Percentiles rank a stretch among this genome's conserved stretches.
phyloP scores from a whole-genome alignment of 192 early-diverging fungal genomes.

The Tieghemiomyces parasiticus region DNA sequence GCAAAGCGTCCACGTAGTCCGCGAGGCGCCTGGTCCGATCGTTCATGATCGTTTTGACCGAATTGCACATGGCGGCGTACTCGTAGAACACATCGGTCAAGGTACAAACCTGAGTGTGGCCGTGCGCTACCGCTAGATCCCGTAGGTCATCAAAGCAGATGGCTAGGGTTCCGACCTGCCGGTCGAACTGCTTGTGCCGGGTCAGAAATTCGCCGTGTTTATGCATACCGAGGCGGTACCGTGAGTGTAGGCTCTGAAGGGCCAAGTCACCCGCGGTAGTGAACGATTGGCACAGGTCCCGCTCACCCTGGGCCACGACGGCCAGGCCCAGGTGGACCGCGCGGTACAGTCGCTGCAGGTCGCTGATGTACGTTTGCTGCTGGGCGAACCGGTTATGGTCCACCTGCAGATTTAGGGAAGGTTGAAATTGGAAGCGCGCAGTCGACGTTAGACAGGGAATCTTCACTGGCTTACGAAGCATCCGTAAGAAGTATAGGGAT shows the following conservation, averaged over 20 bases:
- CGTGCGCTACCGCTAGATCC: not conserved
- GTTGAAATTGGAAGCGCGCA: too few relatives aligned
- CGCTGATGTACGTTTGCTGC: too few relatives aligned
- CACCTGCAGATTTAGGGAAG: too few relatives aligned
- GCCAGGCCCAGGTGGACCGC: not conserved
- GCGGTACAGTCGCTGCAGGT: too few relatives aligned
- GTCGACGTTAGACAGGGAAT: too few relatives aligned
- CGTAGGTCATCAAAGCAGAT: not conserved
- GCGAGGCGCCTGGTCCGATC: not conserved
- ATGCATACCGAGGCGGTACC: not conserved
- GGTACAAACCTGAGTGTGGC: not conserved
- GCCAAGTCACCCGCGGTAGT: not conserved
- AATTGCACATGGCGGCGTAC: not conserved
- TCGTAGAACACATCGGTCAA: not conserved
- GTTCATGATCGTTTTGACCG: not conserved
- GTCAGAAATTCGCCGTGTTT: not conserved
- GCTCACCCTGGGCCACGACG: not conserved
- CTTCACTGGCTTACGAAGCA: too few relatives aligned
- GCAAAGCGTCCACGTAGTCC: not conserved
- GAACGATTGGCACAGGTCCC: not conserved
- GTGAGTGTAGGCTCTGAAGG: not conserved
- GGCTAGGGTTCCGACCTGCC: not conserved
- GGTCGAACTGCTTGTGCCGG: not conserved
- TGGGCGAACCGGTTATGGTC: too few relatives aligned
- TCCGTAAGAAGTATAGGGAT: too few relatives aligned